phyloP scores from a whole-genome alignment of 768 basidiomycete species.

The Auricularia sp. region DNA sequence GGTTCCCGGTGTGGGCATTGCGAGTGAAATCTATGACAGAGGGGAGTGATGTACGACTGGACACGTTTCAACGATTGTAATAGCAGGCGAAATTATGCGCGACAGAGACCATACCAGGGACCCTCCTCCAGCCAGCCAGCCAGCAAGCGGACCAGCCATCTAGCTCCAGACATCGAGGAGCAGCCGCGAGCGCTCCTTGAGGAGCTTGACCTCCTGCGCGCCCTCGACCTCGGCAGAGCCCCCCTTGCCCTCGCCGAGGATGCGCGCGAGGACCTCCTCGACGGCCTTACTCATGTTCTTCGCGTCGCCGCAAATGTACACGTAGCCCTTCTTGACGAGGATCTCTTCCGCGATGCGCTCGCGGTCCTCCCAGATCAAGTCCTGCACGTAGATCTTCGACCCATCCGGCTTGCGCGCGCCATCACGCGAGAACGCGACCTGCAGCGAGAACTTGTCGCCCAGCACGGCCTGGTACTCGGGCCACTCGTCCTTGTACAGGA shows the following conservation, averaged over 20 bases:
- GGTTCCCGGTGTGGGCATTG: too few species aligned
- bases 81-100: too few species aligned
- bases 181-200: constrained; percentile 88
- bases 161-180: constrained; percentile 87
- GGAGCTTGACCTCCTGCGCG: constrained; percentile 78
- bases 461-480: constrained; percentile 76
- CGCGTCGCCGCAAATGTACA: constrained; percentile 95
- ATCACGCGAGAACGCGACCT: constrained; percentile 85
- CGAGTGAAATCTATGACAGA: too few species aligned
- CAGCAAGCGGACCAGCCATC: constrained; percentile 8
- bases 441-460: constrained; percentile 83
- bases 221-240: constrained; percentile 83
- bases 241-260: constrained; percentile 89
- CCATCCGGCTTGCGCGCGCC: constrained; percentile 69
- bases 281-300: constrained; percentile 94
- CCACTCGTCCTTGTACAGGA: constrained; percentile 94
- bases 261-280: constrained; percentile 74
- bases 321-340: constrained; percentile 89
- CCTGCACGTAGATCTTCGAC: constrained; percentile 98
- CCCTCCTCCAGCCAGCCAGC: too few species aligned
- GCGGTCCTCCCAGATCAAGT: constrained; percentile 82
- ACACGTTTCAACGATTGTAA: too few species aligned
- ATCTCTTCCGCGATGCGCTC: constrained; percentile 80
- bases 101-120: too few species aligned
- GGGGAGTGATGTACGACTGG: too few species aligned